Evolutionary conservation across 345 rosid genomes (phyloP), one percentile per base, ranked within the genome.

Genomic region (Linum tenue): DNA sequence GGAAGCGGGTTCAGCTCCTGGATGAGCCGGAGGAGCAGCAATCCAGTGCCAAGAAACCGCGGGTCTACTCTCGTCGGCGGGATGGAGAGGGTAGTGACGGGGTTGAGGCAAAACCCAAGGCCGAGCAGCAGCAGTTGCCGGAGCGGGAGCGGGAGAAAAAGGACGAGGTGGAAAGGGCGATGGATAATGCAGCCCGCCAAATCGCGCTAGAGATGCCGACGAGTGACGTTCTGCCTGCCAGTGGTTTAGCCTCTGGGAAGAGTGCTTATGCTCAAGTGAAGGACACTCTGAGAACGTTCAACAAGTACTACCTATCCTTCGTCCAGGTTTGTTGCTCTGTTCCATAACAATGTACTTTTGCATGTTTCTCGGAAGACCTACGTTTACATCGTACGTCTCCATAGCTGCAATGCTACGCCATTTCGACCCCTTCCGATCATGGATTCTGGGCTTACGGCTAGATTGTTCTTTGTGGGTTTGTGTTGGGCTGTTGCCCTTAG

Each of bases 271-370:
- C 75, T 7, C 80, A 77, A 77, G 96, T 88, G 36, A 90, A 76
- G 65, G 87, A 79, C 60, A 85, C 90, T 35, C 15, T 88, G 35
- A 81, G 97, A 74, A 44, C 85, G 58, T 94, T 94, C 76, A 90
- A 94, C 86, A 86, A 83, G 68, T 81, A 85, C 3, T 90, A 88
- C 79, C 97, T 94, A 38, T 89, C 86, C 42, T 68, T 78, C 68
- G 88, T 90, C 16, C 92, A 90, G 95, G 97, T 90, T 11, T 60
- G 67, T 66, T 61, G 6, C 59, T n/a, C 37, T 35, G 10, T 35
- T 56, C 31, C 31, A 22, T 22, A 22, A 16, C 37, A 39, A 36
- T 38, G 5, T 44, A 11, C 36, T 2, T 35, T 39, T 69, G n/a
- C n/a, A 43, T 42, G 17, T 57, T 66, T 16, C 17, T 3, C 39